A percentile compares a stretch with the other conserved stretches of the same genome.
Evolutionary conservation across 306 rosid genomes (phyloP).

Genomic region (Acacia acuminata): DNA sequence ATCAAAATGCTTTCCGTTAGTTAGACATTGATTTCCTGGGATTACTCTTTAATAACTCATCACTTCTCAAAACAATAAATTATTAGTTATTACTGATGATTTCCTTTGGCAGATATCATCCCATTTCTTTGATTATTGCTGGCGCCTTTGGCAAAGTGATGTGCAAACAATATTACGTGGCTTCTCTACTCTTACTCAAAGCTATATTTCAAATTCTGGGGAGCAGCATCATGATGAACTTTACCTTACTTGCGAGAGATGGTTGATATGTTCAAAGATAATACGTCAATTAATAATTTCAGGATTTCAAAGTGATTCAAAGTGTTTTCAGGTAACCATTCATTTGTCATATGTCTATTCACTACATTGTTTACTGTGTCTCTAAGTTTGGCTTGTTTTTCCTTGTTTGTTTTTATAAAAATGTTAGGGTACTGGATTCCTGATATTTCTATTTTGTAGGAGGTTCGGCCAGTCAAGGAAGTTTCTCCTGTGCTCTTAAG

Average conservation of each 20-base stretch:
- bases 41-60: slow-evolving; percentile 20
- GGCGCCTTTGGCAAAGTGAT: slow-evolving; percentile 96
- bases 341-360: slow-evolving; percentile 17
- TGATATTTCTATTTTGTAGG: slow-evolving; percentile 53
- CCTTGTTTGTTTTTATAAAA: background rate
- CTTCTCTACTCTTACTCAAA: slow-evolving; percentile 73
- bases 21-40: slow-evolving; percentile 4
- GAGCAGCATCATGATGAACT: slow-evolving; percentile 76
- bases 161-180: slow-evolving; percentile 79
- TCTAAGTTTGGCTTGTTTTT: slow-evolving; percentile 13
- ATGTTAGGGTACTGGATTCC: slow-evolving; percentile 14
- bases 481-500: slow-evolving; percentile 82
- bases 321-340: slow-evolving; percentile 72
- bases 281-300: slow-evolving; percentile 80
- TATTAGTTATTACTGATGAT: background rate
- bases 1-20: slow-evolving; percentile 9
- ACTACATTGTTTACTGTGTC: slow-evolving; percentile 4
- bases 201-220: slow-evolving; percentile 57
- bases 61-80: slow-evolving; percentile 9
- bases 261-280: slow-evolving; percentile 89
- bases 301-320: slow-evolving; percentile 93
- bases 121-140: slow-evolving; percentile 87
- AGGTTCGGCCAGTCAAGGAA: slow-evolving; percentile 89
- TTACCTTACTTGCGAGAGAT: slow-evolving; percentile 83
- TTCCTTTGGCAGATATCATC: slow-evolving; percentile 81